Conservation (phyloP, 345 rosid genomes). For the Aquilaria malaccensis region DNA sequence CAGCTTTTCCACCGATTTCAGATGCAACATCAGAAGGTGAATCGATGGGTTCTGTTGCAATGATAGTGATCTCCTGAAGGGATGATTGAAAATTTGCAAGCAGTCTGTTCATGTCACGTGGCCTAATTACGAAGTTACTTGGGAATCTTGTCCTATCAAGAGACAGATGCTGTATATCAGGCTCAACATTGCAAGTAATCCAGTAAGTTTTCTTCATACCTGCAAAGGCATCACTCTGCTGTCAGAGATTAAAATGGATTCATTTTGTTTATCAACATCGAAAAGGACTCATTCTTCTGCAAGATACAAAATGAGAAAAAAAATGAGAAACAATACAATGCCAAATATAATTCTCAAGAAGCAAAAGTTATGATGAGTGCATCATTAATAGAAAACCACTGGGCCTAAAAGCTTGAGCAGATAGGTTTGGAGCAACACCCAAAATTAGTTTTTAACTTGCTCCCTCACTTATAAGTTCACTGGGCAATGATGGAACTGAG, state of each 20-base stretch:
- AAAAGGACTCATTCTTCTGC: too few species aligned
- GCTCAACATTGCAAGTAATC: slow-evolving; percentile 90
- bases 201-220: slow-evolving; percentile 79
- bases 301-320: too few species aligned
- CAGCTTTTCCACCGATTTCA: slow-evolving; percentile 89
- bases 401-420: too few species aligned
- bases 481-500: too few species aligned
- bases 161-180: slow-evolving; percentile 74
- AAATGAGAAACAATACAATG: too few species aligned
- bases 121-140: slow-evolving; percentile 69
- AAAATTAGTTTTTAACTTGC: too few species aligned
- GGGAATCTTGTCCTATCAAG: slow-evolving; percentile 76
- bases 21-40: slow-evolving; percentile 64
- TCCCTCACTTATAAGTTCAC: too few species aligned
- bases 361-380: too few species aligned
- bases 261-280: background rate
- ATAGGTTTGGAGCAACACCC: too few species aligned
- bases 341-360: too few species aligned
- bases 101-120: slow-evolving; percentile 76
- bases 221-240: slow-evolving; percentile 16
- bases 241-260: background rate
- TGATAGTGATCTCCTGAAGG: slow-evolving; percentile 89
- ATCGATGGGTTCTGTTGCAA: slow-evolving; percentile 66
- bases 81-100: slow-evolving; percentile 93
- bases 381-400: too few species aligned